Evolutionary conservation across 768 basidiomycete genomes (phyloP), one percentile per base, ranked within the genome.

Genomic region (Hemileccinum impolitum): DNA sequence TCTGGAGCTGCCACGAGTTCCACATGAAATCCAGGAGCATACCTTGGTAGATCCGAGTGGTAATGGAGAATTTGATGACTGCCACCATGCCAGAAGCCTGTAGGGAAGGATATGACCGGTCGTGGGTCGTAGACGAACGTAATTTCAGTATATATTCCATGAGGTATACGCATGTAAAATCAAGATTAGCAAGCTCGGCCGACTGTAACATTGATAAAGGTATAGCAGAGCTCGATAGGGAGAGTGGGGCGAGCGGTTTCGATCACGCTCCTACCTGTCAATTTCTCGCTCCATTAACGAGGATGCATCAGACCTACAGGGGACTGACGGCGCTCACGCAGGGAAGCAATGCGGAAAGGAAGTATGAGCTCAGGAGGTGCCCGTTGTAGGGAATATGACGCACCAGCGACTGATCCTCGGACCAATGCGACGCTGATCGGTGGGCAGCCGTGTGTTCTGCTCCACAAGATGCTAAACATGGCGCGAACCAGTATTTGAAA

Each of bases 371-470:
- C 37, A 49, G 31, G 51, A 38, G 47, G 50, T 36, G 26, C 13
- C 34, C 45, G 6, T n/a, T 23, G 31, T 17, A 34, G 46, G 9
- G 11, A 15, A 10, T 40, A 39, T 40, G 26, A 49, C 42, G 21
- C 47, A 48, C 48, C 23, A 18, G 44, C 3, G 12, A 43, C 23
- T 42, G 48, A 61, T 61, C 54, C 58, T 51, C 61, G 39, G 52
- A 32, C 21, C 11, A 45, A 37, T 8, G 23, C 15, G 14, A 44
- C 15, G 28, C 19, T 18, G 41, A 46, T 53, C 51, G 6, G 43
- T 50, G 31, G 14, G 31, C 3, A 39, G 40, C 18, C 14, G 40
- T 39, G 23, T n/a, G 8, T 4, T 23, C 36, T 23, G 18, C 26
- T 25, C 34, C 47, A 21, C 41, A 42, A 18, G 30, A 42, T 42